phyloP scores from a whole-genome alignment of 2,329 filamentous ascomycete genomes.

The Stylonectria norvegica region DNA sequence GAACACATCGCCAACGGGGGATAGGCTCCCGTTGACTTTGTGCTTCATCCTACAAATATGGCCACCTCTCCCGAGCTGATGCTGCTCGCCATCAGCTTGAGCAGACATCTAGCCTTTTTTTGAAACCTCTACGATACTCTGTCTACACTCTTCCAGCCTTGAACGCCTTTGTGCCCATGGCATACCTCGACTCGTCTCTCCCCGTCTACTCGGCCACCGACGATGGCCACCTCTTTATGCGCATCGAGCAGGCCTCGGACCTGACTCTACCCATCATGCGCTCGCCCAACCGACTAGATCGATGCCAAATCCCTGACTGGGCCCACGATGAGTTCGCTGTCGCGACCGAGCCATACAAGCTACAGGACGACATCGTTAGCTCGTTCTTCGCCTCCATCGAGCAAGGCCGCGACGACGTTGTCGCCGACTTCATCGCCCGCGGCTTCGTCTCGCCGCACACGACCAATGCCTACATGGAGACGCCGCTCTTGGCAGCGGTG shows the following conservation, averaged over 20 bases:
- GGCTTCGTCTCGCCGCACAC: constrained; percentile 40
- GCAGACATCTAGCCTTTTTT: too few relatives aligned
- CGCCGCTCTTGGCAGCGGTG: constrained; percentile 38
- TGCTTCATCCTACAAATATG: too few relatives aligned
- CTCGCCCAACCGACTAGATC: constrained; percentile 2
- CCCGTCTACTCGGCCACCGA: constrained; percentile 18
- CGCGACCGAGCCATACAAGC: constrained; percentile 8
- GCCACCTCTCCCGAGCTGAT: too few relatives aligned
- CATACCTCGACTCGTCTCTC: constrained; percentile 3
- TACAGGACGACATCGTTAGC: constrained; percentile 27
- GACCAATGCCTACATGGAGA: constrained; percentile 25
- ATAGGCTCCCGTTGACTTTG: too few relatives aligned
- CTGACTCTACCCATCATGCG: constrained; percentile 21
- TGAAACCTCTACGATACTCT: neutral
- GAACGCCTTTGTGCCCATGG: constrained; percentile 1
- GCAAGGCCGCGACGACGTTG: constrained; percentile 25
- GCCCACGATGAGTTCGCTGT: neutral
- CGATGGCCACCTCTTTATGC: constrained; percentile 16
- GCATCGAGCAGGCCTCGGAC: constrained; percentile 16
- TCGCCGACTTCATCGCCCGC: constrained; percentile 28
- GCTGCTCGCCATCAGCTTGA: too few relatives aligned
- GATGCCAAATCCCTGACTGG: neutral
- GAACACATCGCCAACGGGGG: too few relatives aligned
- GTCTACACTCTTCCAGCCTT: constrained; percentile 1
- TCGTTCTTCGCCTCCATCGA: constrained; percentile 31